Percentiles rank a stretch among this genome's conserved stretches.
phyloP scores from a whole-genome alignment of 2,329 filamentous ascomycete genomes.

The Zarea fungicola region DNA sequence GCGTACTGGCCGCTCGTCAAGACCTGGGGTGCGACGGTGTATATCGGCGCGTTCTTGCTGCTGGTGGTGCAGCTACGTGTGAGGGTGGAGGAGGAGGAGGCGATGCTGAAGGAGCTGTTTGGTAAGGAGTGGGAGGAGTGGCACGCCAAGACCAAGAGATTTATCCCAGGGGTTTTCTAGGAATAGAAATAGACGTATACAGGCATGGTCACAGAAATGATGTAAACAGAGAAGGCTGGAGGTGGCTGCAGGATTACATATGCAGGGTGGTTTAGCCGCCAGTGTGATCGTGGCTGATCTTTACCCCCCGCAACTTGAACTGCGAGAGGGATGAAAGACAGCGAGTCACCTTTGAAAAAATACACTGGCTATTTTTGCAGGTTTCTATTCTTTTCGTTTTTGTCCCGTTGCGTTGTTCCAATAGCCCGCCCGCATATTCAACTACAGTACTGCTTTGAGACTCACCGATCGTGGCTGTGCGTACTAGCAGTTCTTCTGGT shows the following conservation, averaged over 20 bases:
- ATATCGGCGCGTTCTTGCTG: background rate
- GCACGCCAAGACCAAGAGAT: slow-evolving; percentile 4
- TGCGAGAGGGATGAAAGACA: no score
- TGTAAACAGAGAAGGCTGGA: background rate
- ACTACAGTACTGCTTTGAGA: no score
- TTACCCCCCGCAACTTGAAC: no score
- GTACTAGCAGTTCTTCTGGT: no score
- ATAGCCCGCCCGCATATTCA: no score
- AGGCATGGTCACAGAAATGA: no score
- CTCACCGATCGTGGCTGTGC: no score
- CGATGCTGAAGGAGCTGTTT: slow-evolving; percentile 10
- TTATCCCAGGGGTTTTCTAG: slow-evolving; percentile 2
- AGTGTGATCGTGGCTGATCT: no score
- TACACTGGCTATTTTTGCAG: no score
- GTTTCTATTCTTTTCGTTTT: no score
- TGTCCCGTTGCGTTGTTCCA: no score
- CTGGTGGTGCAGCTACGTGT: background rate
- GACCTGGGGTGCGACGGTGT: background rate
- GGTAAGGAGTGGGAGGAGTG: slow-evolving; percentile 11
- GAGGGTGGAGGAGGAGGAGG: slow-evolving; percentile 7
- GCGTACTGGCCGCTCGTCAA: background rate
- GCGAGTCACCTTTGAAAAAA: no score
- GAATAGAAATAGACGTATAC: background rate
- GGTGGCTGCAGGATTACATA: background rate
- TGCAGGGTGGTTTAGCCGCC: background rate